A percentile compares a stretch with the other conserved stretches of the same genome.
phyloP scores from a whole-genome alignment of 805 yeast species.

The Scheffersomyces stipitis region DNA sequence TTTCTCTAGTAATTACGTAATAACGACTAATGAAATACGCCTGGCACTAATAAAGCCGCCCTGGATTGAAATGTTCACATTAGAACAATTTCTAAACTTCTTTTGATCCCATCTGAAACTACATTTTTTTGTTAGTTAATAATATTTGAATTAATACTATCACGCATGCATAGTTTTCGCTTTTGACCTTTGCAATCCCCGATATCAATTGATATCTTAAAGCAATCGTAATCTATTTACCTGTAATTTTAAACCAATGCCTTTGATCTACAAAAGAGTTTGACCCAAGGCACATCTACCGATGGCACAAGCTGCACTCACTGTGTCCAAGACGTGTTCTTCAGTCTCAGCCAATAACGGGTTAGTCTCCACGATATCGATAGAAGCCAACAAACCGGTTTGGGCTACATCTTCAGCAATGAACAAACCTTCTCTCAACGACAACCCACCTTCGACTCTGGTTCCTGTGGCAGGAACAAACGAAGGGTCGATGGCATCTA shows the following conservation, averaged over 20 bases:
- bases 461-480: conserved; percentile 98
- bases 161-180: neutral
- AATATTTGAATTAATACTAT: too few species aligned
- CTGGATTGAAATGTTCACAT: too few species aligned
- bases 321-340: conserved; percentile 75
- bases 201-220: too few species aligned
- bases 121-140: too few species aligned
- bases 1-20: too few species aligned
- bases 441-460: conserved; percentile 93
- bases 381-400: conserved; percentile 81
- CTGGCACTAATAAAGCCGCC: too few species aligned
- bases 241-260: too few species aligned
- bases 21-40: too few species aligned
- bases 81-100: too few species aligned
- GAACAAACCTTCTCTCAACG: conserved; percentile 91
- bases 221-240: too few species aligned
- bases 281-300: conserved; percentile 96
- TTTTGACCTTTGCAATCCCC: neutral
- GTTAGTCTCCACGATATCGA: conserved; percentile 93
- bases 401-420: conserved; percentile 89
- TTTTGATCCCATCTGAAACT: too few species aligned
- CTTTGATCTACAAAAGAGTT: conserved; percentile 63
- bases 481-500: conserved; percentile 93
- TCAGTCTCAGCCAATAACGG: conserved; percentile 84
- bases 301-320: conserved; percentile 85